These are phyloP conservation scores for Citeromyces hawaiiensis DNA, from an alignment of 1,139 yeast genomes.

Conservation along the genomic window DNA sequence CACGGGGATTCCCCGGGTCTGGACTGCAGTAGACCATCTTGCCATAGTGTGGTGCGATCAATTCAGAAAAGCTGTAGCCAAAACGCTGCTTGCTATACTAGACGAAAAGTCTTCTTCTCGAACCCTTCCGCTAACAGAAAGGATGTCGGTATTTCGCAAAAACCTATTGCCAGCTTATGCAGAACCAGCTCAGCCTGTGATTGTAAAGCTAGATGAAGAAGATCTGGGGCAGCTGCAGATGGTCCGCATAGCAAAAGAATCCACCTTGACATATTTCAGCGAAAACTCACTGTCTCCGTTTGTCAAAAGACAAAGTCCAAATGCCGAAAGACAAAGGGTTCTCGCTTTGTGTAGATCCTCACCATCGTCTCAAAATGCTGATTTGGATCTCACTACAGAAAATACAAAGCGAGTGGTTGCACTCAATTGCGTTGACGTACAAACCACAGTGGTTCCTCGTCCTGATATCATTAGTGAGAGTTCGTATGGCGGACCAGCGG, in stretches of 20 bases:
- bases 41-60: slow-evolving; percentile 98
- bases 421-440: slow-evolving; percentile 32
- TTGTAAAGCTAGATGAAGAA: background rate
- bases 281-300: background rate
- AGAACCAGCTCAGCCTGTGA: slow-evolving; percentile 13
- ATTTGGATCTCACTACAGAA: slow-evolving; percentile 17
- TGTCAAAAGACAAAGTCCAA: too few species aligned
- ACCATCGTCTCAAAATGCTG: slow-evolving; percentile 3
- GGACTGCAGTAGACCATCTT: slow-evolving; percentile 92
- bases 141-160: slow-evolving; percentile 46
- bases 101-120: slow-evolving; percentile 28
- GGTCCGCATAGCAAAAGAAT: background rate
- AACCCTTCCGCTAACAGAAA: slow-evolving; percentile 32
- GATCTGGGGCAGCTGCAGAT: too few species aligned
- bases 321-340: slow-evolving; percentile 4
- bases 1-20: slow-evolving; percentile 78
- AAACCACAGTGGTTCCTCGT: slow-evolving; percentile 30
- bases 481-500: slow-evolving; percentile 30
- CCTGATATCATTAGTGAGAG: slow-evolving; percentile 27
- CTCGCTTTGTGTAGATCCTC: slow-evolving; percentile 14
- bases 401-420: slow-evolving; percentile 16
- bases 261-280: too few species aligned
- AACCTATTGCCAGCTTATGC: slow-evolving; percentile 51
- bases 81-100: slow-evolving; percentile 43
- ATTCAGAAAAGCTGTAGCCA: slow-evolving; percentile 50